phyloP scores from a whole-genome alignment of 192 early-diverging fungal species.

The Dissophora globulifera region DNA sequence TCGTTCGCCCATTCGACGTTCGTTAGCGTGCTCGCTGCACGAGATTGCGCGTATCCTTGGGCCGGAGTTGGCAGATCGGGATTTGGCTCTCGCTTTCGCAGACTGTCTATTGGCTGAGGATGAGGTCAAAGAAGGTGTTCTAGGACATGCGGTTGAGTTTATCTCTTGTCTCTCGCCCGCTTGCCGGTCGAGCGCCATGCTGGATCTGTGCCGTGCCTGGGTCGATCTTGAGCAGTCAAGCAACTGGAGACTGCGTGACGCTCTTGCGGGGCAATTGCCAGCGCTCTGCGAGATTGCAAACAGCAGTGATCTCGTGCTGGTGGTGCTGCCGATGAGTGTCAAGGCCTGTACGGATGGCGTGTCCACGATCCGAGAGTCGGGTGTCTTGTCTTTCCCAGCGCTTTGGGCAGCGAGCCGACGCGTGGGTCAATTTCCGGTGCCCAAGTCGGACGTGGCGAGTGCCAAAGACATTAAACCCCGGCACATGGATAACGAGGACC shows the following conservation, averaged over 20 bases:
- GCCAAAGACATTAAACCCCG: slow-evolving; percentile 31
- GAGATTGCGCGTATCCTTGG: slow-evolving; percentile 68
- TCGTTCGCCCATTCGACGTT: slow-evolving; percentile 62
- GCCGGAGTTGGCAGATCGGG: slow-evolving; percentile 61
- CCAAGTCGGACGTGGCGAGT: background rate
- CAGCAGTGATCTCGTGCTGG: slow-evolving; percentile 65
- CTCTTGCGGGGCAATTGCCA: slow-evolving; percentile 73
- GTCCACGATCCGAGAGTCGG: slow-evolving; percentile 64
- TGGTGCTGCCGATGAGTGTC: slow-evolving; percentile 75
- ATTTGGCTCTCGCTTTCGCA: slow-evolving; percentile 64
- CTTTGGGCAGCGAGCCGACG: slow-evolving; percentile 29
- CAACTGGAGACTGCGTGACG: slow-evolving; percentile 80
- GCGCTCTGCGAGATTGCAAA: slow-evolving; percentile 71
- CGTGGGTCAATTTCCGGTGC: slow-evolving; percentile 8
- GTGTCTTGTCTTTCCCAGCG: slow-evolving; percentile 47
- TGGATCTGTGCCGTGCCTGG: slow-evolving; percentile 73
- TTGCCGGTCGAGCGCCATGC: slow-evolving; percentile 72
- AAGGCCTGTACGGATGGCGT: slow-evolving; percentile 63
- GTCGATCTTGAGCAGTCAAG: slow-evolving; percentile 66
- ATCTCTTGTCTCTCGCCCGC: slow-evolving; percentile 68
- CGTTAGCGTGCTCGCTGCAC: slow-evolving; percentile 70
- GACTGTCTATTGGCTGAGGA: slow-evolving; percentile 63
- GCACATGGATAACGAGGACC: slow-evolving; percentile 33
- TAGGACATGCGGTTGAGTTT: slow-evolving; percentile 74
- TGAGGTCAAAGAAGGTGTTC: slow-evolving; percentile 76